Evolutionary conservation across 306 rosid genomes (phyloP).

Genomic region (Rubus parviflorus): DNA sequence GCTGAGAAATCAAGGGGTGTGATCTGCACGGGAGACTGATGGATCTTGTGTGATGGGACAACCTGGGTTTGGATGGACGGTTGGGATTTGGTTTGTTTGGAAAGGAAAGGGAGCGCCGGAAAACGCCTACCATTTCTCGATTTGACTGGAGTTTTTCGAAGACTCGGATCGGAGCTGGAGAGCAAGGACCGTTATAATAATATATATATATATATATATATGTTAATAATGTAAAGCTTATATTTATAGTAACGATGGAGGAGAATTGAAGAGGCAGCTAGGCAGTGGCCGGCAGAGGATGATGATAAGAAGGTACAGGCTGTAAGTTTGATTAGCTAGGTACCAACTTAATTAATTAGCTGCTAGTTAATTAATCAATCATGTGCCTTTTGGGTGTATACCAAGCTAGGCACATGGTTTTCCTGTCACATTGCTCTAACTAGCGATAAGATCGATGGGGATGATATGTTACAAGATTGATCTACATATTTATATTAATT

Average conservation of each 20-base stretch:
- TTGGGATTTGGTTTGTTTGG: constrained; percentile 58
- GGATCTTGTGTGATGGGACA: constrained; percentile 78
- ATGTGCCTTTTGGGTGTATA: constrained; percentile 28
- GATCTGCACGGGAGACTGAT: constrained; percentile 90
- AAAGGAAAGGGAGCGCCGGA: constrained; percentile 74
- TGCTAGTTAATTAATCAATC: constrained; percentile 9
- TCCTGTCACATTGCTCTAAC: neutral
- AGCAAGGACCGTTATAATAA: neutral
- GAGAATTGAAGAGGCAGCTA: neutral
- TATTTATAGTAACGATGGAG: neutral
- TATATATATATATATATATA: too few relatives aligned
- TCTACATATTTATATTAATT: too few relatives aligned
- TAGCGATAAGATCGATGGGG: too few relatives aligned
- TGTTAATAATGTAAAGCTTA: neutral
- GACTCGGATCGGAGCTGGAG: neutral
- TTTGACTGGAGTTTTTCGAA: neutral
- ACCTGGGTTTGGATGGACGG: constrained; percentile 49
- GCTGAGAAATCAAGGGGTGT: constrained; percentile 76
- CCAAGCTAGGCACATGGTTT: constrained; percentile 5
- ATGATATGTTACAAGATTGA: too few relatives aligned
- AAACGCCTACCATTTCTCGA: constrained; percentile 71
- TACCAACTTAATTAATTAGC: neutral
- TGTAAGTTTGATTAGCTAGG: constrained; percentile 10
- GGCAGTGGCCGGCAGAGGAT: neutral
- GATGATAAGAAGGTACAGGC: constrained; percentile 27